phyloP scores from a whole-genome alignment of 2,329 filamentous ascomycete species.

The Achaetomium macrosporum region DNA sequence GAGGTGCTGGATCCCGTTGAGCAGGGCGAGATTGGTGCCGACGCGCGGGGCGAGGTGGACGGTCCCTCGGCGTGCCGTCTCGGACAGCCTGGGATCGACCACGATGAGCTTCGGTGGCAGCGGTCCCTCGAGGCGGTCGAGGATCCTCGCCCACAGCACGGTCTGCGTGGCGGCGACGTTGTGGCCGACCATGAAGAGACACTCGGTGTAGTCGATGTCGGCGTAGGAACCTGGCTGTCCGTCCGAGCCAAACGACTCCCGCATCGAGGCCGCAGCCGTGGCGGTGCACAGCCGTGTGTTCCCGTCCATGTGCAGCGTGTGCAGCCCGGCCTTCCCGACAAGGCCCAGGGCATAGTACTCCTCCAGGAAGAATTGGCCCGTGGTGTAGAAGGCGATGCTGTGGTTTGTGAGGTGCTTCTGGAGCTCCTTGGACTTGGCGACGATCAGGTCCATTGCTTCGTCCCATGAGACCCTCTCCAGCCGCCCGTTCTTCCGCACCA shows the following conservation, averaged over 20 bases:
- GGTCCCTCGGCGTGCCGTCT: conserved; percentile 31
- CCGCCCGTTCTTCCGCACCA: conserved; percentile 31
- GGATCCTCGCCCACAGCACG: conserved; percentile 32
- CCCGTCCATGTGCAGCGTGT: conserved; percentile 36
- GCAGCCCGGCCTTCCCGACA: conserved; percentile 33
- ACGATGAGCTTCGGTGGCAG: conserved; percentile 33
- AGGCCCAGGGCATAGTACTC: conserved; percentile 36
- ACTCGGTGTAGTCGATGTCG: conserved; percentile 34
- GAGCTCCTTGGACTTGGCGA: conserved; percentile 28
- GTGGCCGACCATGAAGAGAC: conserved; percentile 34
- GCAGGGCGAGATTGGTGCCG: conserved; percentile 33
- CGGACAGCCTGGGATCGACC: conserved; percentile 31
- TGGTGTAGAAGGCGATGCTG: conserved; percentile 35
- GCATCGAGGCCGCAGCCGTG: conserved; percentile 34
- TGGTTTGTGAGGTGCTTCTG: conserved; percentile 30
- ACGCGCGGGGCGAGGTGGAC: conserved; percentile 31
- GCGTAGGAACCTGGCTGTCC: conserved; percentile 34
- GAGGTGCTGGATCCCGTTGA: conserved; percentile 35
- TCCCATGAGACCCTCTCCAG: conserved; percentile 33
- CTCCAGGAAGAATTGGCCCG: conserved; percentile 34
- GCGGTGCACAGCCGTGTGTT: conserved; percentile 36
- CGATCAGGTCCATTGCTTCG: conserved; percentile 34
- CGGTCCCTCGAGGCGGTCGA: conserved; percentile 32
- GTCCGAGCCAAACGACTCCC: conserved; percentile 34
- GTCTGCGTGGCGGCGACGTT: conserved; percentile 34